Base-by-base conservation (phyloP, 768 basidiomycete genomes). In the Leucocoprinus sp. region DNA sequence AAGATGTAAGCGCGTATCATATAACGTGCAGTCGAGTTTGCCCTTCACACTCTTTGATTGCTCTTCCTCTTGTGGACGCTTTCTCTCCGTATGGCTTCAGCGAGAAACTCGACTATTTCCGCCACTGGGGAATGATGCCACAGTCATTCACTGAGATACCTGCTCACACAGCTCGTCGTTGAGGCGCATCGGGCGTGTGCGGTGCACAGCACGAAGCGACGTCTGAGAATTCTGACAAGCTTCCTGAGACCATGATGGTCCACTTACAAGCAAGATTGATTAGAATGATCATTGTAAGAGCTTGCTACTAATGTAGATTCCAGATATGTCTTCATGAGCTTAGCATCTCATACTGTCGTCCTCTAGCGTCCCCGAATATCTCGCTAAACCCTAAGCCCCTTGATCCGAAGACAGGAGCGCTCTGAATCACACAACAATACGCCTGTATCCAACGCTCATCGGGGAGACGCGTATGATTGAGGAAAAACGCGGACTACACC, bases 321-420 rank as follows among this genome's bases (percentile, higher is more conserved):
- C 27, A 17, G 28, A 8, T 45, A 48, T 22, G 31, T 5, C 42
- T 34, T 39, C 11, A 37, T 34, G 14, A 11, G 21, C 21, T 14
- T 17, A n/a, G 5, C 29, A 48, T 31, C 36, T 24, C 33, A 24
- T 12, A 36, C 28, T 22, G 11, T 12, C 5, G 36, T 17, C 29
- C 42, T 91, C 88, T 90, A n/a, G n/a, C n/a, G n/a, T 89, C 69
- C 91, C 91, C 1, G 63, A 57, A 8, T 95, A 90, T 64, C 74
- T 93, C 38, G 58, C 62, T 4, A 68, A 77, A 15, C 71, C 86
- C 68, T 0, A 45, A 63, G 8, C 72, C 73, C 2, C 60, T 92
- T 14, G 66, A 78, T 1, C 50, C 65, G 0, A 74, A 72, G 8
- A 87, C 92, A 50, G 70, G 69, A 48, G 61, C 59, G n/a, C 76